These are phyloP conservation scores for Aspergillus pseudotamarii DNA, from an alignment of 2,329 filamentous ascomycete genomes.

Conservation along the genomic window DNA sequence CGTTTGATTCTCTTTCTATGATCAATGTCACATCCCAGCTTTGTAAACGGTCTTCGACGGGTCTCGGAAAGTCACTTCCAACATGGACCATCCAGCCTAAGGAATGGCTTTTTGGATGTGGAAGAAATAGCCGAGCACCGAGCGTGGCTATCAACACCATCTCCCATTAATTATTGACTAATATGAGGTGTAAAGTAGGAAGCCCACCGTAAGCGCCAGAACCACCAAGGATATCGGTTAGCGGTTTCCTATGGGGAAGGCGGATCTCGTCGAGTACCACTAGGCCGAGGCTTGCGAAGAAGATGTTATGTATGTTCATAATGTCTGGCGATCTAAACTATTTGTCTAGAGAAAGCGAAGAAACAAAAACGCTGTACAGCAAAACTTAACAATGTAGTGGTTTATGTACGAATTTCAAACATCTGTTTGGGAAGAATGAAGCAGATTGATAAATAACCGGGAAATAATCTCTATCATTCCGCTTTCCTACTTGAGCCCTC, in stretches of 20 bases:
- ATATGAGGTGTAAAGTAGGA: not conserved
- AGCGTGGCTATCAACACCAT: conserved; percentile 21
- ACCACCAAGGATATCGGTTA: conserved; percentile 35
- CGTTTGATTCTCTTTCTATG: conserved; percentile 12
- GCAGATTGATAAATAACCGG: not conserved
- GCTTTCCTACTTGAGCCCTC: not conserved
- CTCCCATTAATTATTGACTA: not conserved
- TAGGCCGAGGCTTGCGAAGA: conserved; percentile 37
- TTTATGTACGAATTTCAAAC: no score
- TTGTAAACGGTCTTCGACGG: conserved; percentile 13
- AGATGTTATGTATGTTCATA: not conserved
- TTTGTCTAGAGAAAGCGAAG: not conserved
- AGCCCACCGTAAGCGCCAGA: conserved; percentile 35
- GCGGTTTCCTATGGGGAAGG: conserved; percentile 24
- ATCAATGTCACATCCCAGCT: conserved; percentile 21
- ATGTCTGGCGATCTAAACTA: not conserved
- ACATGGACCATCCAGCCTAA: conserved; percentile 28
- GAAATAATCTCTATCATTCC: not conserved
- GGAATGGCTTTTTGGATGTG: conserved; percentile 14
- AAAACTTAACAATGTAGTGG: no score
- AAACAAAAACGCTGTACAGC: no score
- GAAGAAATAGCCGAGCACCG: conserved; percentile 30
- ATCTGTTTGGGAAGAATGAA: no score
- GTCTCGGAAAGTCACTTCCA: conserved; percentile 29
- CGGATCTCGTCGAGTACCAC: conserved; percentile 41